Evolutionary conservation across 805 yeast genomes (phyloP).

Genomic region (Metschnikowia noctiluminum): DNA sequence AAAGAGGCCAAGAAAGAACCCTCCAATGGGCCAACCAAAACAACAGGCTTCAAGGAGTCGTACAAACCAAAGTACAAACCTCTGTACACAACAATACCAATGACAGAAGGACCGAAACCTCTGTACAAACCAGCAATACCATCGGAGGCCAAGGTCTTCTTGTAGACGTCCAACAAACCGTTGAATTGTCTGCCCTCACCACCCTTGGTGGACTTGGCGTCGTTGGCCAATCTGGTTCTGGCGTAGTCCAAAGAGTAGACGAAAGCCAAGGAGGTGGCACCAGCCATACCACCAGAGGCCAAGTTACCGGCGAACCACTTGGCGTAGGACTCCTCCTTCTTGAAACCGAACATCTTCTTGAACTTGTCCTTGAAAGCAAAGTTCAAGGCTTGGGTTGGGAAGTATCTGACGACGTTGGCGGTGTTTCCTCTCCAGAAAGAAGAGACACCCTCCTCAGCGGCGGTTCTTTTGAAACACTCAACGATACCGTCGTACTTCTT

Average conservation of each 20-base stretch:
- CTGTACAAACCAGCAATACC: constrained; percentile 99
- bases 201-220: constrained; percentile 87
- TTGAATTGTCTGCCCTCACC: constrained; percentile 93
- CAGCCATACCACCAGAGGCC: constrained; percentile 98
- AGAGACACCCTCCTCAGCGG: constrained; percentile 85
- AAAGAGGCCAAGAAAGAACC: constrained; percentile 94
- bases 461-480: constrained; percentile 94
- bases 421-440: constrained; percentile 99
- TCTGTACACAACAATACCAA: constrained; percentile 98
- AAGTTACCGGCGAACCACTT: constrained; percentile 96
- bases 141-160: constrained; percentile 90
- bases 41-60: constrained; percentile 94
- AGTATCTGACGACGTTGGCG: constrained; percentile 97
- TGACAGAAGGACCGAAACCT: constrained; percentile 98
- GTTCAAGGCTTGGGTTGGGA: constrained; percentile 99
- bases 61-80: constrained; percentile 98
- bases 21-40: constrained; percentile 90
- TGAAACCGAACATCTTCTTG: constrained; percentile 94
- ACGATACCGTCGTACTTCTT: constrained; percentile 82
- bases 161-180: constrained; percentile 95
- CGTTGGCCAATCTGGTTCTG: constrained; percentile 98
- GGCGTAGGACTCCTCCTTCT: constrained; percentile 92
- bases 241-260: constrained; percentile 98
- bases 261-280: constrained; percentile 90
- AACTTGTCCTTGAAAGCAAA: constrained; percentile 98